Percentiles rank a stretch among this genome's conserved stretches.
Evolutionary conservation across 208 protist genomes (phyloP).

Genomic region (Tritrichomonas musculus): DNA sequence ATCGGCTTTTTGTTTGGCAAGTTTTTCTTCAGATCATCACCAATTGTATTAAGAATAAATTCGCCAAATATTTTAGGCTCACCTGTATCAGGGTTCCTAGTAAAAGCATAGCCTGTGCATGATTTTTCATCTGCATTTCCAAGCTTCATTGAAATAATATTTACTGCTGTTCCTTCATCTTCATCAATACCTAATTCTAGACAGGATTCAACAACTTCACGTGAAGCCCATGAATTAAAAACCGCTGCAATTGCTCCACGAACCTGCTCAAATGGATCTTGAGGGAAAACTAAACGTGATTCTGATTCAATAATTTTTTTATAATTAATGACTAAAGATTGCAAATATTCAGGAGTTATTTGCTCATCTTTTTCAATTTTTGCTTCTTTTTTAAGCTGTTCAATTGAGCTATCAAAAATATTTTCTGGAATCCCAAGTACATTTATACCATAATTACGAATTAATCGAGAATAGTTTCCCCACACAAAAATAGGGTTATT

Average conservation of each 20-base stretch:
- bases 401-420: not conserved
- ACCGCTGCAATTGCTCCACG: not conserved
- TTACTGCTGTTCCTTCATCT: not conserved
- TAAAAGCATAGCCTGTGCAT: not conserved
- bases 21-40: not conserved
- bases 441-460: not conserved
- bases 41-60: not conserved
- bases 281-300: not conserved
- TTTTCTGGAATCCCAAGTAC: not conserved
- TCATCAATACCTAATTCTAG: not conserved
- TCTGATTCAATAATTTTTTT: not conserved
- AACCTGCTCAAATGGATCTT: constrained; percentile 13
- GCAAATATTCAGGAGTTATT: not conserved
- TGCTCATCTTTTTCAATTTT: not conserved
- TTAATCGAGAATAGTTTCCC: not conserved
- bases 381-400: not conserved
- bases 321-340: not conserved
- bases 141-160: not conserved
- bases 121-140: not conserved
- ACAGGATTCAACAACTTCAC: not conserved
- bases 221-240: not conserved
- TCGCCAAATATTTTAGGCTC: not conserved
- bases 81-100: not conserved
- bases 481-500: not conserved
- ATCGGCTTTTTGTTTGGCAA: not conserved